A percentile compares a stretch with the other conserved stretches of the same genome.
Evolutionary conservation across 148 eudicot species (phyloP).

Genomic region (Talinum fruticosum): DNA sequence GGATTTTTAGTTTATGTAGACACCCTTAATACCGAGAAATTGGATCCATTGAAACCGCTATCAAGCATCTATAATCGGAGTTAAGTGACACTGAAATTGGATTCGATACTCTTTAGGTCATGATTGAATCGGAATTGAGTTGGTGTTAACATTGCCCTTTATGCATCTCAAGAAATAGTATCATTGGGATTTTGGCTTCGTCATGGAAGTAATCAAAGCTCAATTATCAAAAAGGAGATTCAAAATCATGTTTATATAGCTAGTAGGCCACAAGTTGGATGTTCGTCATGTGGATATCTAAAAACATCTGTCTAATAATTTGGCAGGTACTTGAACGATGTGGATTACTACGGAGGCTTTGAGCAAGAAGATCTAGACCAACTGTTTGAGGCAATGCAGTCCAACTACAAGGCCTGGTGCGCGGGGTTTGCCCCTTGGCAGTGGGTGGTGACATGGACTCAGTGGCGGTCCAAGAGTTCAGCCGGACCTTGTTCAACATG

Average conservation of each 20-base stretch:
- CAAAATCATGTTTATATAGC: too few species aligned
- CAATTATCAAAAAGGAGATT: not conserved
- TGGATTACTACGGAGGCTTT: constrained; percentile 82
- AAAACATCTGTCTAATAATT: not conserved
- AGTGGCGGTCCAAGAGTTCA: constrained; percentile 81
- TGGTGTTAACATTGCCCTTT: not conserved
- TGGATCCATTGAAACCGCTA: too few species aligned
- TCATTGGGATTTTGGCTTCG: not conserved
- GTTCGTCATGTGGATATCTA: constrained; percentile 12
- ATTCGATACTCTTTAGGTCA: too few species aligned
- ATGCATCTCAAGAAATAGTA: not conserved
- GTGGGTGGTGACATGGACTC: constrained; percentile 97
- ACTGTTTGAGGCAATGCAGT: constrained; percentile 67
- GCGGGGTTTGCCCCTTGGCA: constrained; percentile 75
- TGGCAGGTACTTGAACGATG: constrained; percentile 71
- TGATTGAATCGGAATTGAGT: not conserved
- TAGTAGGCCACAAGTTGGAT: too few species aligned
- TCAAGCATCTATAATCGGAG: too few species aligned
- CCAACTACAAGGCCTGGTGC: constrained; percentile 88
- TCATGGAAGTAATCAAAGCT: not conserved
- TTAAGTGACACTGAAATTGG: too few species aligned
- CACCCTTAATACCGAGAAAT: too few species aligned
- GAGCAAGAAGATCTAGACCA: constrained; percentile 77
- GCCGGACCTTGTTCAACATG: constrained; percentile 89
- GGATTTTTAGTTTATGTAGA: too few species aligned